These are phyloP conservation scores for Paramecium octaurelia DNA, from an alignment of 73 alveolate species.

Conservation along the genomic window DNA sequence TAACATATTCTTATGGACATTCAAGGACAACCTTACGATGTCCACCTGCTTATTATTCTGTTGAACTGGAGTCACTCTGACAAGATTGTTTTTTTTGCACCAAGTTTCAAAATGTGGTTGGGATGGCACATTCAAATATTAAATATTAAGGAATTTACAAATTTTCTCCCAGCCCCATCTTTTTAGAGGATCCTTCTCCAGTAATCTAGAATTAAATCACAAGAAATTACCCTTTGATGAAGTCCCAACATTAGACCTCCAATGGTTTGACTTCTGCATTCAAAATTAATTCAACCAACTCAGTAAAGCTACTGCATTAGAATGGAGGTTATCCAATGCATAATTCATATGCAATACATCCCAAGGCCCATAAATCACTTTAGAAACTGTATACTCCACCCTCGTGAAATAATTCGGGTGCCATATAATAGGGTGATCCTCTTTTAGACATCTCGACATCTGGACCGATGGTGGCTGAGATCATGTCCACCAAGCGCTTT, in stretches of 20 bases:
- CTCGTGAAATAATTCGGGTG: constrained; percentile 63
- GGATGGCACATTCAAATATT: constrained; percentile 69
- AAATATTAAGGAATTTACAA: constrained; percentile 55
- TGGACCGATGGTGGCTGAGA: constrained; percentile 64
- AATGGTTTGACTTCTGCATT: constrained; percentile 72
- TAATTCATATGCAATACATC: constrained; percentile 29
- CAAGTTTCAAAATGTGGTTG: constrained; percentile 83
- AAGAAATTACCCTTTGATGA: constrained; percentile 73
- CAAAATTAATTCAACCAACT: constrained; percentile 79
- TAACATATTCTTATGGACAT: constrained; percentile 74
- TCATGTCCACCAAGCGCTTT: constrained; percentile 71
- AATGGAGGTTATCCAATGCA: constrained; percentile 37
- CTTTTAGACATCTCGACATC: constrained; percentile 64
- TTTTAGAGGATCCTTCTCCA: constrained; percentile 87
- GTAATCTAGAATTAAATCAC: constrained; percentile 57
- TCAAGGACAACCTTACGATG: constrained; percentile 74
- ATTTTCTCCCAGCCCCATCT: constrained; percentile 95
- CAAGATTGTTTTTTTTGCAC: constrained; percentile 46
- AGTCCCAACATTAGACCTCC: constrained; percentile 68
- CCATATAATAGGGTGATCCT: constrained; percentile 56
- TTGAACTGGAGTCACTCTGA: neutral
- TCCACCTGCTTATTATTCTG: constrained; percentile 56
- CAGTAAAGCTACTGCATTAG: constrained; percentile 80
- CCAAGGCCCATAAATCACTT: constrained; percentile 54
- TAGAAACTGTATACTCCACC: constrained; percentile 14